Evolutionary conservation across 495 filamentous ascomycete genomes (phyloP), one percentile per base, ranked within the genome.

Genomic region (Neurospora sublineolata): DNA sequence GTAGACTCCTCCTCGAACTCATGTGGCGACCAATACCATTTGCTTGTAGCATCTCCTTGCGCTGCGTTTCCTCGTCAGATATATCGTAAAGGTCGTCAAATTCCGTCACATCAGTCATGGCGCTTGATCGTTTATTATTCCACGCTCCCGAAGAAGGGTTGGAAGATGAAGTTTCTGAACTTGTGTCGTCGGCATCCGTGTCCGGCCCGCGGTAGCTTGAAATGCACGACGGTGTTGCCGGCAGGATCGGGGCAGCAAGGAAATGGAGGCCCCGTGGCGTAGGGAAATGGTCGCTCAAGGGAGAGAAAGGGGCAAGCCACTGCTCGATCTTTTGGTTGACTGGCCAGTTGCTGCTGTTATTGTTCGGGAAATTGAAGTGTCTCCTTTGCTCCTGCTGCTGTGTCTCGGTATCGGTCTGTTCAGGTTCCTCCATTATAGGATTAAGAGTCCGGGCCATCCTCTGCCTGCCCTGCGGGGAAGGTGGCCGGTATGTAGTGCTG

Each of bases 71-170:
- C 7, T 90, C 87, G 60, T 96, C 93, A 69, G 91, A 92, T 39
- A 92, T 85, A 79, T 97, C 93, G 75, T 97, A 96, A 27, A 97
- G 80, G 72, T 95, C 93, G 77, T 95, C 93, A 77, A 94, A 94
- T 39, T 91, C 89, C 73, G 85, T 88, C 52, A 80, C 85, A 68
- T 87, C 83, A 64, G 85, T 87, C 71, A 83, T 83, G 60, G 83
- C 83, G 73, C 85, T 88, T 42, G 84, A 77, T 68, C 83, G 82
- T 72, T 75, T 77, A 64, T 69, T 33, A 73, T 83, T 87, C 84
- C 85, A 88, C 37, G 83, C 84, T 71, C 84, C 82, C 18, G 84
- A 83, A 4, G 85, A 86, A 16, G 82, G 81, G 68, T 83, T 82
- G 4, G 87, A 86, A 36, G 83, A 87, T 67, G 82, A 81, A 4